Evolutionary conservation across 1,284 basidiomycete genomes (phyloP), one percentile per base, ranked within the genome.

Genomic region (Austroboletus novae-zelandiae): DNA sequence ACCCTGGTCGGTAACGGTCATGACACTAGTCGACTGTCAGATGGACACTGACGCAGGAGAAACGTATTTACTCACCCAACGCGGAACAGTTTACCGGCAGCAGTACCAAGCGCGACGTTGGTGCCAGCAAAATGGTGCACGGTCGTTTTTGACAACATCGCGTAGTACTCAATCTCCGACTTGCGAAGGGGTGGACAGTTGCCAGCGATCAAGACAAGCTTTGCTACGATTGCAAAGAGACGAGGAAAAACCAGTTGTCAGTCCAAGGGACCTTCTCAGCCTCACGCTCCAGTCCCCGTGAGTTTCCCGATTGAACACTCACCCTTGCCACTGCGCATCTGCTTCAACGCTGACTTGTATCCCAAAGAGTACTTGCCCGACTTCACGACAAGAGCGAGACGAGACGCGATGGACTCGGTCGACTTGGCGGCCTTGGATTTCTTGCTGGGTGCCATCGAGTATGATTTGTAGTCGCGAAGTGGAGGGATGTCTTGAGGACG

Each of bases 121-220:
- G 94, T 94, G 64, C 96, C 96, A 64, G 89, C 80, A 70, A 94
- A 98, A 81, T 98, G 95, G 79, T 98, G 95, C 47, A 98, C 94
- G 56, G 87, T 84, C 54, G 95, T 98, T 82, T 98, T 98, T 59
- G 91, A 94, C 66, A 99, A 83, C 96, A 99, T 99, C 78, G 97
- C 97, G 74, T 99, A 99, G 83, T 99, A 99, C 82, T 99, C 97
- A 58, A 99, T 83, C 83, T 99, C 97, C 53, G 95, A 98, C 76
- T 98, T 98, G 76, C 97, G 92, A 60, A 99, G 85, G 58, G 97
- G 97, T 53, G 96, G 97, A 77, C 94, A 98, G 82, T 99, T 99
- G 65, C 94, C 95, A 67, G 96, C 94, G 72, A 99, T 98, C 72
- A 99, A 80, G 68, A 99, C 89, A 65, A 99, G 92, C 80, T 98